Evolutionary conservation across 2,329 filamentous ascomycete genomes (phyloP).

Genomic region (Anthostomella pinea): DNA sequence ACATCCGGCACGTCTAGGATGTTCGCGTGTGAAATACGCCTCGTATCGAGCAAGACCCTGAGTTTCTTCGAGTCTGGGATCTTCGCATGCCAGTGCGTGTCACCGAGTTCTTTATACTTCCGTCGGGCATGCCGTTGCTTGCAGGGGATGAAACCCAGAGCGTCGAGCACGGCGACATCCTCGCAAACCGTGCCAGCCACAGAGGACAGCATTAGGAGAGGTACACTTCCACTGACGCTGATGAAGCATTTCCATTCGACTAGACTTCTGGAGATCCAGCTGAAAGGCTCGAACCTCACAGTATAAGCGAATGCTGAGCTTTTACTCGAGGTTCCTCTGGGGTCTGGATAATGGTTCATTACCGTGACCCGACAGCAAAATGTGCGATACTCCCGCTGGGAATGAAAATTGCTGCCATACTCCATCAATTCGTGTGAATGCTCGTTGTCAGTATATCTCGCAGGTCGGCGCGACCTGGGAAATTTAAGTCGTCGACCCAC

Average conservation of each 20-base stretch:
- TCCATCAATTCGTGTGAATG: no score
- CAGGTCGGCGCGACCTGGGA: no score
- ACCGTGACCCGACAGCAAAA: no score
- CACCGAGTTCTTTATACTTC: no score
- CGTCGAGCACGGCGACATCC: conserved; percentile 10
- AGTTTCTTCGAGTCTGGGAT: conserved; percentile 3
- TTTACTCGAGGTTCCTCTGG: no score
- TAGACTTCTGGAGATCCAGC: conserved; percentile 9
- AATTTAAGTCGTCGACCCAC: neutral
- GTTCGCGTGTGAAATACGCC: conserved; percentile 5
- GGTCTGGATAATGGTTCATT: no score
- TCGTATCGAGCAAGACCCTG: conserved; percentile 3
- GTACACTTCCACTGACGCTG: neutral
- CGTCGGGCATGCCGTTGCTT: no score
- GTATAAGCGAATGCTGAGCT: conserved; percentile 1
- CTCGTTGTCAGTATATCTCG: no score
- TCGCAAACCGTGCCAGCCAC: conserved; percentile 7
- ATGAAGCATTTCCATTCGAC: conserved; percentile 9
- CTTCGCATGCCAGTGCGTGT: neutral
- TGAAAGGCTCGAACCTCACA: conserved; percentile 10
- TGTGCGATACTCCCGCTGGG: no score
- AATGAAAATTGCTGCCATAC: no score
- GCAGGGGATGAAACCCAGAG: conserved; percentile 4
- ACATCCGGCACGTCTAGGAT: neutral
- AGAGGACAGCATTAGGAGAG: conserved; percentile 3